A percentile compares a stretch with the other conserved stretches of the same genome.
phyloP scores from a whole-genome alignment of 108 stramenopile genomes.

The Nitzschia sp. region DNA sequence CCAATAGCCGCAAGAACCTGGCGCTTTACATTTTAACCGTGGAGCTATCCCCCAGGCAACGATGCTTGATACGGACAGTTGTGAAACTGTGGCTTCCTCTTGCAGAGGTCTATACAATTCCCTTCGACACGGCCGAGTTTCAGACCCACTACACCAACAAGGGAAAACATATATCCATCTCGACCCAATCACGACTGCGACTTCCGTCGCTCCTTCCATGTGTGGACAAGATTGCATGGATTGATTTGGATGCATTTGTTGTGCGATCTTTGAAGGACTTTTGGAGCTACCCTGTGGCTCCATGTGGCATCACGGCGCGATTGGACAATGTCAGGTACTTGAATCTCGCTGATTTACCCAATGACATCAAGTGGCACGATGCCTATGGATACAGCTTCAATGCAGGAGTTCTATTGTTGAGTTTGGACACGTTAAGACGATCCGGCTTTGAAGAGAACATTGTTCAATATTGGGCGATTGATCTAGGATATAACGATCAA shows the following conservation, averaged over 20 bases:
- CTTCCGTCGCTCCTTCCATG: not conserved
- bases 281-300: not conserved
- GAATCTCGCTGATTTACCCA: not conserved
- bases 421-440: not conserved
- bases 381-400: constrained; percentile 1
- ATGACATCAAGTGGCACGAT: not conserved
- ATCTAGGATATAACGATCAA: constrained; percentile 5
- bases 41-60: not conserved
- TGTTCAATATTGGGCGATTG: constrained; percentile 3
- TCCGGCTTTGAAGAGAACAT: not conserved
- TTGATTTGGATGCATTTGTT: constrained; percentile 10
- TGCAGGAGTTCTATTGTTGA: constrained; percentile 7
- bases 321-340: not conserved
- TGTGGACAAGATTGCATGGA: constrained; percentile 7
- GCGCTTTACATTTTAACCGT: not conserved
- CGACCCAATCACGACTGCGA: constrained; percentile 2
- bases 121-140: not conserved
- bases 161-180: not conserved
- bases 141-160: not conserved
- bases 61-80: not conserved
- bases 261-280: not conserved
- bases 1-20: not conserved
- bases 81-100: not conserved
- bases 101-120: not conserved
- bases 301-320: constrained; percentile 4